phyloP scores from a whole-genome alignment of 495 filamentous ascomycete genomes.

The Penicillium ochrochloron region DNA sequence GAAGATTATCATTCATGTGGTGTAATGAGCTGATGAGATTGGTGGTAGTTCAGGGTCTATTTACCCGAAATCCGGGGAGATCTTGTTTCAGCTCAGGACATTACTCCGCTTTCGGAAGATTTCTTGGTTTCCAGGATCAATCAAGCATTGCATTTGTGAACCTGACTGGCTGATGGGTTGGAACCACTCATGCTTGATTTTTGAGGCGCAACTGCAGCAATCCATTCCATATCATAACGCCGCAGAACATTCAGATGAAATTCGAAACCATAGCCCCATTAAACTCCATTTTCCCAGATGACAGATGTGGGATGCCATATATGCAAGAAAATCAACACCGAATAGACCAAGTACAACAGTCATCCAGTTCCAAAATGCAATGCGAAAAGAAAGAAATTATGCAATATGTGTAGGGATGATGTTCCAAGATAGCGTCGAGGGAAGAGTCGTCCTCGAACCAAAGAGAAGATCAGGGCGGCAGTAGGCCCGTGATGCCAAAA shows the following conservation, averaged over 20 bases:
- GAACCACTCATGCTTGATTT: no score
- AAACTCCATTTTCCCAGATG: constrained; percentile 5
- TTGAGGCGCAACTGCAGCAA: no score
- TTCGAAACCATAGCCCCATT: background rate
- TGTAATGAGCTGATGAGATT: background rate
- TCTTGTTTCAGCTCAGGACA: background rate
- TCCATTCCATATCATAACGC: background rate
- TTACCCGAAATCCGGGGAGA: background rate
- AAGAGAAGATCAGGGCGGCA: constrained; percentile 10
- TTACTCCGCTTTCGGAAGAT: constrained; percentile 1
- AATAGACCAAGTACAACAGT: background rate
- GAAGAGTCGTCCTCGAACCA: constrained; percentile 5
- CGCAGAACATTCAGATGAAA: constrained; percentile 10
- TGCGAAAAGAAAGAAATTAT: constrained; percentile 13
- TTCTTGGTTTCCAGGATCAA: background rate
- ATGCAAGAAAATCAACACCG: constrained; percentile 9
- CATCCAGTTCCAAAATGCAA: constrained; percentile 3
- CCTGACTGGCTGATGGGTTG: no score
- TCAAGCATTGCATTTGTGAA: no score
- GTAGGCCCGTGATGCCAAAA: background rate
- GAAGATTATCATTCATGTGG: background rate
- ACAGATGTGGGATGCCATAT: constrained; percentile 8
- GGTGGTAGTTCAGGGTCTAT: constrained; percentile 4
- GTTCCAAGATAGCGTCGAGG: constrained; percentile 9
- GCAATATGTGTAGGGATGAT: constrained; percentile 11